Percentiles rank a stretch among this genome's conserved stretches.
phyloP scores from a whole-genome alignment of 2,329 filamentous ascomycete species.

The Aureobasidium pullulans region DNA sequence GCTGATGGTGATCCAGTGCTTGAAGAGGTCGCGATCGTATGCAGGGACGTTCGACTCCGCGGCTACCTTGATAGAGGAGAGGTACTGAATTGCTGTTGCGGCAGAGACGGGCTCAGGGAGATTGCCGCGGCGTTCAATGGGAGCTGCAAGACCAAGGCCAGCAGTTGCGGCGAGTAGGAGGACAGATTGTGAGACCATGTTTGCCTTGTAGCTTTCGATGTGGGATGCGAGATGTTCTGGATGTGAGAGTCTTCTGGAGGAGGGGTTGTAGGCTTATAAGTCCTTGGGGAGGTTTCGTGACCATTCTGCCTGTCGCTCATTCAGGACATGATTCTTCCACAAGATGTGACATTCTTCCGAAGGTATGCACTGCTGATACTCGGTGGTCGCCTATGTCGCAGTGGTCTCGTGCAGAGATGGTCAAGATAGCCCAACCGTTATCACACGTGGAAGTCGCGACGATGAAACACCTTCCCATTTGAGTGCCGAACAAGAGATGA shows the following conservation, averaged over 20 bases:
- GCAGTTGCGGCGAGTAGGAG: slow-evolving; percentile 18
- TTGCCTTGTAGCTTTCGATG: not conserved
- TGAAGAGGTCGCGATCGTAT: slow-evolving; percentile 63
- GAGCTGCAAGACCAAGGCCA: slow-evolving; percentile 19
- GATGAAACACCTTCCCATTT: slow-evolving; percentile 2
- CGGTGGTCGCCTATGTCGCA: slow-evolving; percentile 1
- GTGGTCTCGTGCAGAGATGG: not conserved
- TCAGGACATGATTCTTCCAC: not conserved
- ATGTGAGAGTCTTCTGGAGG: not conserved
- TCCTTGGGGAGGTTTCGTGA: not conserved
- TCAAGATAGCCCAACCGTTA: not conserved
- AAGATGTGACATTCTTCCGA: not conserved
- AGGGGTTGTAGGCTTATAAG: not conserved
- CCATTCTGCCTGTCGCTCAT: not conserved
- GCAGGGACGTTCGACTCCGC: slow-evolving; percentile 28
- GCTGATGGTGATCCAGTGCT: slow-evolving; percentile 59
- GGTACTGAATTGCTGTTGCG: slow-evolving; percentile 23
- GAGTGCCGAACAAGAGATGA: not conserved
- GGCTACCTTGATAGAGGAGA: slow-evolving; percentile 21
- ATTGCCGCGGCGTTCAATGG: slow-evolving; percentile 22
- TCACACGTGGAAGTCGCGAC: not conserved
- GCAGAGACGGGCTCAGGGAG: slow-evolving; percentile 23
- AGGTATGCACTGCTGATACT: not conserved
- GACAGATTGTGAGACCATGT: slow-evolving; percentile 18
- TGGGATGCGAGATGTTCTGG: not conserved